Evolutionary conservation across 78 protist genomes (phyloP).

Genomic region (Dictyostelium intermedium): DNA sequence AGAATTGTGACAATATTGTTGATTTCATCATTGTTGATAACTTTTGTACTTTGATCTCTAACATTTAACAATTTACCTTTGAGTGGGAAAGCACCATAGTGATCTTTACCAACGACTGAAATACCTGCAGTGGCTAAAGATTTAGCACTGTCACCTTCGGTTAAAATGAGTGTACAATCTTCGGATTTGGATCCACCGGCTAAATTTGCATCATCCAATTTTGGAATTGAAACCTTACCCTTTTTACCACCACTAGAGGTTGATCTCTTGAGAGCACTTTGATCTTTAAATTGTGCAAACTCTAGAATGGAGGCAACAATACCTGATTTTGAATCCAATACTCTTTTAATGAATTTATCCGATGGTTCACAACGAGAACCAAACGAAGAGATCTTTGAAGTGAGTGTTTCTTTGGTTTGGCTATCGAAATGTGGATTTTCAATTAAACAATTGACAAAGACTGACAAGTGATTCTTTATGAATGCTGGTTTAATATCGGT

Average conservation of each 20-base stretch:
- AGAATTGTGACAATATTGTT: conserved; percentile 90
- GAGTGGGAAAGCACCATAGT: conserved; percentile 99
- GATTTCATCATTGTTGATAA: conserved; percentile 93
- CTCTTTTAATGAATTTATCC: background rate
- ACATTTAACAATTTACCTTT: conserved; percentile 99
- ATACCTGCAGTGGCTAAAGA: conserved; percentile 90
- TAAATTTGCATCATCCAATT: conserved; percentile 98
- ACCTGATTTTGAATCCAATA: conserved; percentile 7
- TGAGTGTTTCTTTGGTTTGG: conserved; percentile 97
- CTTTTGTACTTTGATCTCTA: conserved; percentile 92
- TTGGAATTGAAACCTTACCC: conserved; percentile 81
- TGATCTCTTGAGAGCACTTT: conserved; percentile 2
- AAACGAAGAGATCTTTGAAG: conserved; percentile 78
- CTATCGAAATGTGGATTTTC: conserved; percentile 99
- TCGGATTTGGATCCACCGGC: conserved; percentile 90
- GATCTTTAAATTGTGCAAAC: conserved; percentile 44
- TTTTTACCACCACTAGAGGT: conserved; percentile 24
- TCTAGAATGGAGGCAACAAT: conserved; percentile 28
- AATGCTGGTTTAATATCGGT: conserved; percentile 85
- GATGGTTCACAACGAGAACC: conserved; percentile 87
- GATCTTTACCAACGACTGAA: conserved; percentile 95
- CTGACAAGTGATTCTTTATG: conserved; percentile 87
- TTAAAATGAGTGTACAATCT: conserved; percentile 98
- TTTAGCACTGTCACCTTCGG: conserved; percentile 85
- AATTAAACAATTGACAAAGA: conserved; percentile 96